Percentiles rank a stretch among this genome's conserved stretches.
These are phyloP conservation scores for Euclidium syriacum DNA, from an alignment of 345 rosid species.

Conservation along the genomic window DNA sequence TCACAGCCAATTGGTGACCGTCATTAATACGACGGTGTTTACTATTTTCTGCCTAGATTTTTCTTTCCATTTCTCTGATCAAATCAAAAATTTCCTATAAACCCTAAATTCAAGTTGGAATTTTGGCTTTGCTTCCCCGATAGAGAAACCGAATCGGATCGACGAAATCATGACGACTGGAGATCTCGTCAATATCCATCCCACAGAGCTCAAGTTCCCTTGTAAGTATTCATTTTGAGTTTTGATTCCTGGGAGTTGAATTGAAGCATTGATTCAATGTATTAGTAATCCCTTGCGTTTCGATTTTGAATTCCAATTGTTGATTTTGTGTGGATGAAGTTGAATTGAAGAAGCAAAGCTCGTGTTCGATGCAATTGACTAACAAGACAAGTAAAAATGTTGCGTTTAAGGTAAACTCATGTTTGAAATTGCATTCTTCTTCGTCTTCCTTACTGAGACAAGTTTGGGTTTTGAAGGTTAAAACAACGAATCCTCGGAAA, in stretches of 20 bases:
- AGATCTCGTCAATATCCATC: slow-evolving; percentile 65
- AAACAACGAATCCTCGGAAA: slow-evolving; percentile 81
- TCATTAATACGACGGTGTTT: neutral
- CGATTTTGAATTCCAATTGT: neutral
- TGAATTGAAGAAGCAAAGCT: slow-evolving; percentile 78
- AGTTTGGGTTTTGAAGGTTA: slow-evolving; percentile 57
- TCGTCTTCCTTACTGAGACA: neutral
- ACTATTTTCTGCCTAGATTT: neutral
- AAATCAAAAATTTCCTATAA: neutral
- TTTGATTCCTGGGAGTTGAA: neutral
- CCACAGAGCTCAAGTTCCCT: slow-evolving; percentile 76
- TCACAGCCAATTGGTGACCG: neutral
- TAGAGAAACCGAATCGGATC: neutral
- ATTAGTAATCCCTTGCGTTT: neutral
- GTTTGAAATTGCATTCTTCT: no score
- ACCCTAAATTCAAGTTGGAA: slow-evolving; percentile 10
- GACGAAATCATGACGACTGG: slow-evolving; percentile 43
- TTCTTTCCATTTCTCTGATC: neutral
- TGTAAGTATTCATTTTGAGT: slow-evolving; percentile 39
- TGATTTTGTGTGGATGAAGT: slow-evolving; percentile 31
- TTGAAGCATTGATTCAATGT: no score
- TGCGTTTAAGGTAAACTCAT: slow-evolving; percentile 83
- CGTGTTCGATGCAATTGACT: slow-evolving; percentile 68
- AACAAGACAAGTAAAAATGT: slow-evolving; percentile 63
- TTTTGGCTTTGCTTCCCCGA: no score